Evolutionary conservation across 805 yeast genomes (phyloP).

Genomic region (Saccharomycopsis synnaedendra): DNA sequence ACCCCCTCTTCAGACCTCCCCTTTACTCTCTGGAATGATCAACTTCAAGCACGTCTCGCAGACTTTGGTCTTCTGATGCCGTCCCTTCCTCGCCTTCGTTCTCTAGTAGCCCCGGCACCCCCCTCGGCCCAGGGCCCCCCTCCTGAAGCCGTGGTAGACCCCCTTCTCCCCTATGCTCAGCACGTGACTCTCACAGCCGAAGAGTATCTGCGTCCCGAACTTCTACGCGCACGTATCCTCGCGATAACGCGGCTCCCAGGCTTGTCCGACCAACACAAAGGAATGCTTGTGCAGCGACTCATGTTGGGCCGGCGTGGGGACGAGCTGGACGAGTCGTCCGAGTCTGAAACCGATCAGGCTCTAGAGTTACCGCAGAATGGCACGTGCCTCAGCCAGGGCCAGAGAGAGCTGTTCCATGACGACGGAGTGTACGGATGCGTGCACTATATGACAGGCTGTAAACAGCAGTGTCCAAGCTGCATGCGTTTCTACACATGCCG

Average conservation of each 20-base stretch:
- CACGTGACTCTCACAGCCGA: background rate
- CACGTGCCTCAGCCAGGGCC: background rate
- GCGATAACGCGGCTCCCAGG: slow-evolving; percentile 19
- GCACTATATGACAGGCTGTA: slow-evolving; percentile 78
- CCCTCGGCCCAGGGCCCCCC: too few species aligned
- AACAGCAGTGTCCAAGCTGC: slow-evolving; percentile 71
- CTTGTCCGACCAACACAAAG: slow-evolving; percentile 24
- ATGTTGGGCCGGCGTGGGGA: slow-evolving; percentile 22
- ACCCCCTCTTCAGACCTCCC: too few species aligned
- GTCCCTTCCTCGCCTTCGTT: too few species aligned
- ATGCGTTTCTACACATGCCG: slow-evolving; percentile 70
- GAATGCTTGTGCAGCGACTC: slow-evolving; percentile 23
- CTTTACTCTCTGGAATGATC: too few species aligned
- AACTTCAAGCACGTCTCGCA: too few species aligned
- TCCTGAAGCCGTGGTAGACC: too few species aligned
- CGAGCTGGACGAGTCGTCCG: slow-evolving; percentile 12
- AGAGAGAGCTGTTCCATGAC: slow-evolving; percentile 12
- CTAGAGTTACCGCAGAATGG: too few species aligned
- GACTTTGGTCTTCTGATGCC: too few species aligned
- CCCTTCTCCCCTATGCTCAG: too few species aligned
- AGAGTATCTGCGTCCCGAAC: slow-evolving; percentile 6
- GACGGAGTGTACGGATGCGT: slow-evolving; percentile 55
- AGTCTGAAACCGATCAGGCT: slow-evolving; percentile 5
- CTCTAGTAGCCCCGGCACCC: too few species aligned
- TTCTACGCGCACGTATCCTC: slow-evolving; percentile 18